Evolutionary conservation across 257 asterid species (phyloP).

Genomic region (Solanum gandarillasii): DNA sequence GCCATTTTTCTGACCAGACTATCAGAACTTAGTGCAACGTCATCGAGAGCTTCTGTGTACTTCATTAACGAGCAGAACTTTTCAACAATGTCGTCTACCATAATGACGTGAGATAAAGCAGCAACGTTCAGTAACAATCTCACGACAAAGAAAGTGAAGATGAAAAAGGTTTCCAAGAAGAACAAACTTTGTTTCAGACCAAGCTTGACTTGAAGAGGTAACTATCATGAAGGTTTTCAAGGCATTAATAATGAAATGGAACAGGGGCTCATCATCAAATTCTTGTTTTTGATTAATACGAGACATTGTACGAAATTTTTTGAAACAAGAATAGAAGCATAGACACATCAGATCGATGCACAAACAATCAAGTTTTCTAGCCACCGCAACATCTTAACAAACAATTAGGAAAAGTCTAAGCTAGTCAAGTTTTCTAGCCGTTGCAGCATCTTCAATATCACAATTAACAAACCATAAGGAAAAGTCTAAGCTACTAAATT

Average conservation of each 20-base stretch:
- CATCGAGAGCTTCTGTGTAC: slow-evolving; percentile 30
- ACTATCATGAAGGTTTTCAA: slow-evolving; percentile 67
- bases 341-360: no score
- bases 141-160: slow-evolving; percentile 79
- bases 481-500: no score
- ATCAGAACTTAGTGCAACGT: slow-evolving; percentile 31
- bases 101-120: slow-evolving; percentile 66
- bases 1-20: slow-evolving; percentile 63
- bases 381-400: no score
- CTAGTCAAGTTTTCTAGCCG: no score
- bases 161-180: slow-evolving; percentile 68
- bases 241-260: slow-evolving; percentile 41
- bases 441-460: no score
- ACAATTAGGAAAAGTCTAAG: no score
- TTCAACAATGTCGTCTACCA: slow-evolving; percentile 35
- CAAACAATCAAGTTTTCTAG: no score
- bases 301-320: no score
- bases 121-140: slow-evolving; percentile 79
- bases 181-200: slow-evolving; percentile 63
- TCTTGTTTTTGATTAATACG: slow-evolving; percentile 27
- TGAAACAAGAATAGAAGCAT: no score
- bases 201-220: slow-evolving; percentile 52
- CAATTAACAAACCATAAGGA: no score
- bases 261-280: slow-evolving; percentile 42
- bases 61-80: slow-evolving; percentile 51